Conservation (phyloP, 305 asterid genomes). For the Fraxinus paxiana region DNA sequence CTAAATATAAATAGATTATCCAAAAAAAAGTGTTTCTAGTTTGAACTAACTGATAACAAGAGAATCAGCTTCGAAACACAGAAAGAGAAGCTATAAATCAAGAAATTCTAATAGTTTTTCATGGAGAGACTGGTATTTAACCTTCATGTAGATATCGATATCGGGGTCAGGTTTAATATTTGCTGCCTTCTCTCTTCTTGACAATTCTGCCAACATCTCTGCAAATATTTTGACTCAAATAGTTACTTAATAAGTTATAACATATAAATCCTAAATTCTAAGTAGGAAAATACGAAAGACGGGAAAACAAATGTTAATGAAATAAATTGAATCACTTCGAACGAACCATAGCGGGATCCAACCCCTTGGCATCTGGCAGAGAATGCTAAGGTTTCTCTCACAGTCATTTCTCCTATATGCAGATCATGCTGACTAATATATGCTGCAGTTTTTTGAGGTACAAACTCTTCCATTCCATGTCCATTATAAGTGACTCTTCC, state of each 20-base stretch:
- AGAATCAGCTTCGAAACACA: background rate
- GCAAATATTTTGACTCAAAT: slow-evolving; percentile 14
- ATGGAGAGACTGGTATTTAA: slow-evolving; percentile 4
- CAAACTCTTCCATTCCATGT: slow-evolving; percentile 61
- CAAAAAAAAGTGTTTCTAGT: background rate
- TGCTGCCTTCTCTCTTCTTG: slow-evolving; percentile 79
- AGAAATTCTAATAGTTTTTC: background rate
- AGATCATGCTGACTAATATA: slow-evolving; percentile 69
- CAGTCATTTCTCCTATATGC: slow-evolving; percentile 84
- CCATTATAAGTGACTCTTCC: slow-evolving; percentile 81
- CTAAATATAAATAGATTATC: background rate
- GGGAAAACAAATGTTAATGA: background rate
- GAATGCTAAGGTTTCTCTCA: slow-evolving; percentile 71
- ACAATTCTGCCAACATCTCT: slow-evolving; percentile 79
- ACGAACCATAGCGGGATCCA: slow-evolving; percentile 74
- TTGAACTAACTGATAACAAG: background rate
- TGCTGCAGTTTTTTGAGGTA: slow-evolving; percentile 70
- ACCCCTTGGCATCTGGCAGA: slow-evolving; percentile 89
- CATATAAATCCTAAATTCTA: background rate
- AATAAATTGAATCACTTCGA: background rate
- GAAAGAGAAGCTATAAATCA: background rate
- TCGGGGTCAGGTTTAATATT: slow-evolving; percentile 79
- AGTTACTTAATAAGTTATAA: background rate
- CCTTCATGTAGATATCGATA: slow-evolving; percentile 84
- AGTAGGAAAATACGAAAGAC: background rate